phyloP scores from a whole-genome alignment of 2,329 filamentous ascomycete species.

The Paraconiothyrium brasiliense region DNA sequence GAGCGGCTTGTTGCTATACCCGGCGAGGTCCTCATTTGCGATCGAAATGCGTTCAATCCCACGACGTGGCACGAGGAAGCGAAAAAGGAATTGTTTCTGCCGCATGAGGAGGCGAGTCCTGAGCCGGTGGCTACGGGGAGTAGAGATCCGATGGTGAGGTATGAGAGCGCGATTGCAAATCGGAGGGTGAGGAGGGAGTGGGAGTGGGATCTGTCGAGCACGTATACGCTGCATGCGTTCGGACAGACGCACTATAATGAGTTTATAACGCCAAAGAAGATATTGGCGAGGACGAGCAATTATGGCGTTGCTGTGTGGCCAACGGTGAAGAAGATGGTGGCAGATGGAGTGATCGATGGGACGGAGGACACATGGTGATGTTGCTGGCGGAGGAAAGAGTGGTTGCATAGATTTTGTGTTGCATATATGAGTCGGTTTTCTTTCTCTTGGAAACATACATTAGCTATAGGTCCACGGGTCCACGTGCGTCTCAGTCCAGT shows the following conservation, averaged over 20 bases:
- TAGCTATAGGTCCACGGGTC: too few relatives aligned
- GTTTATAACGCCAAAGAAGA: constrained; percentile 23
- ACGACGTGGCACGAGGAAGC: constrained; percentile 26
- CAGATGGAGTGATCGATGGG: constrained; percentile 22
- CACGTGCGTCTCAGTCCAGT: too few relatives aligned
- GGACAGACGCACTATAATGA: background rate
- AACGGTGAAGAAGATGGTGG: constrained; percentile 27
- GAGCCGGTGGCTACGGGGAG: constrained; percentile 10
- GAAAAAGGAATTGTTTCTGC: constrained; percentile 20
- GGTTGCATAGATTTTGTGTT: too few relatives aligned
- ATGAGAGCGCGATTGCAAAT: constrained; percentile 22
- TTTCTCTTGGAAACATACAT: too few relatives aligned
- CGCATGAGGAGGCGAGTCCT: constrained; percentile 17
- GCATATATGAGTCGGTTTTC: too few relatives aligned
- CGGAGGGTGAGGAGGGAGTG: constrained; percentile 20
- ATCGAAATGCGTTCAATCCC: constrained; percentile 27
- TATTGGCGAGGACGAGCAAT: constrained; percentile 28
- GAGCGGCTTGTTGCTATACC: constrained; percentile 23
- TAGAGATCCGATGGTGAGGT: constrained; percentile 22
- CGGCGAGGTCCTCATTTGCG: constrained; percentile 28
- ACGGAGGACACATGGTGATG: constrained; percentile 17
- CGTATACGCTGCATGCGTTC: constrained; percentile 33
- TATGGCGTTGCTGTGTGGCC: constrained; percentile 29
- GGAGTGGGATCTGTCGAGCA: constrained; percentile 28
- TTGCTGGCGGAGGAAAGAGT: too few relatives aligned